phyloP scores from a whole-genome alignment of 352 stramenopile species.

The Stramenopiles sp. region DNA sequence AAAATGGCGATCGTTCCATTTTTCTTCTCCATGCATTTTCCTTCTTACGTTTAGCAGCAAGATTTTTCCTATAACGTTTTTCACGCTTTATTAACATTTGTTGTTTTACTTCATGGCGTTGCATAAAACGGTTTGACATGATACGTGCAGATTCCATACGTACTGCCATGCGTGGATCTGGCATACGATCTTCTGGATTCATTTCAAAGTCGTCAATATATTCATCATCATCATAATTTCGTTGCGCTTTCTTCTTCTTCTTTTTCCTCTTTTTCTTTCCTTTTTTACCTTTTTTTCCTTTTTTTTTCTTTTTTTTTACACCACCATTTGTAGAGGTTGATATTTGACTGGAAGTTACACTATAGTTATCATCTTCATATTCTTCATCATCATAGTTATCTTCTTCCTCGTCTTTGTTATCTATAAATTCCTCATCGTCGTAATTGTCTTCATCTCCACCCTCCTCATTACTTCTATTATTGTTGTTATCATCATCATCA shows the following conservation, averaged over 20 bases:
- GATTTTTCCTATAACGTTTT: conserved; percentile 8
- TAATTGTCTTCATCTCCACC: background rate
- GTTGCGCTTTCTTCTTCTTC: background rate
- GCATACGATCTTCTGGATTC: conserved; percentile 7
- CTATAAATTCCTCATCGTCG: no score
- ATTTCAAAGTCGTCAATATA: conserved; percentile 11
- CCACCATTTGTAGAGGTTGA: background rate
- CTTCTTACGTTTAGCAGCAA: conserved; percentile 6
- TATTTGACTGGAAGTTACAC: background rate
- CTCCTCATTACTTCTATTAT: background rate
- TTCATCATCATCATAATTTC: conserved; percentile 12
- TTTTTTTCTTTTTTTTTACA: background rate
- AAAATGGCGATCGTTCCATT: conserved; percentile 62
- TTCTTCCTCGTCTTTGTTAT: background rate
- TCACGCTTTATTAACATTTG: conserved; percentile 14
- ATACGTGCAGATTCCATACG: conserved; percentile 38
- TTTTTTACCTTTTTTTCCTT: conserved; percentile 10
- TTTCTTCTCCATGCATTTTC: conserved; percentile 46
- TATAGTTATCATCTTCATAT: background rate
- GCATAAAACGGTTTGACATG: conserved; percentile 29
- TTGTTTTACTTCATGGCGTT: conserved; percentile 14
- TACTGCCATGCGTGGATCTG: background rate
- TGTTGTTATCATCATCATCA: conserved; percentile 8
- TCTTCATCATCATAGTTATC: background rate
- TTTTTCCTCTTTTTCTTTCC: conserved; percentile 8